These are phyloP conservation scores for Phytophthora tubulina DNA, from an alignment of 352 stramenopile species.

Conservation along the genomic window DNA sequence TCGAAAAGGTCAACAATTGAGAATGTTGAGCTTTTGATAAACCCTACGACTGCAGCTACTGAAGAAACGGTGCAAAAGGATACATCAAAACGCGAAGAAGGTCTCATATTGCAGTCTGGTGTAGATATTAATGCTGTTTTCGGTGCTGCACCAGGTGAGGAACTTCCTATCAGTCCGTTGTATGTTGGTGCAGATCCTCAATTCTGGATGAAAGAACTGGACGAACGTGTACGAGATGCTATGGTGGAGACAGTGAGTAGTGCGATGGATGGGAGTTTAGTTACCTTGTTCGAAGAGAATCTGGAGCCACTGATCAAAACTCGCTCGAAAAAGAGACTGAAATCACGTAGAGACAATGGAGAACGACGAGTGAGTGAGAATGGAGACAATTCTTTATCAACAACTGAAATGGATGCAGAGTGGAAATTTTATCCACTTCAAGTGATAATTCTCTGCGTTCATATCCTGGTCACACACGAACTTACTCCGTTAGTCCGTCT, in stretches of 20 bases:
- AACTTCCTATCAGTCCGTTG: conserved; percentile 52
- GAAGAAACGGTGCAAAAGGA: conserved; percentile 1
- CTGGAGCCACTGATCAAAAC: conserved; percentile 50
- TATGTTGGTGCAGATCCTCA: conserved; percentile 57
- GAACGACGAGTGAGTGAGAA: conserved; percentile 7
- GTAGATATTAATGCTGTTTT: conserved; percentile 58
- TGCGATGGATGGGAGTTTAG: conserved; percentile 51
- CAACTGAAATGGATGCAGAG: conserved; percentile 16
- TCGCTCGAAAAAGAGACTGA: conserved; percentile 18
- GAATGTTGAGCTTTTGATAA: conserved; percentile 2
- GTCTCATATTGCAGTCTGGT: conserved; percentile 12
- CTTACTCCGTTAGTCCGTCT: conserved; percentile 48
- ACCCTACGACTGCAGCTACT: background rate
- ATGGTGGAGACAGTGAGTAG: conserved; percentile 47
- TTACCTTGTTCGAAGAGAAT: conserved; percentile 55
- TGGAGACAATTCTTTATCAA: background rate
- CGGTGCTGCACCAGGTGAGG: conserved; percentile 40
- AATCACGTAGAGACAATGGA: background rate
- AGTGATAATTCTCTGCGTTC: conserved; percentile 63
- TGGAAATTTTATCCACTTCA: conserved; percentile 63
- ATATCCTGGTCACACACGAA: conserved; percentile 70
- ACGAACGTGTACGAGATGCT: conserved; percentile 45
- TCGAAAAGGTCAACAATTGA: conserved; percentile 13
- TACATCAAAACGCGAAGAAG: background rate
- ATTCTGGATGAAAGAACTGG: conserved; percentile 77